phyloP scores from a whole-genome alignment of 176 grass and related monocot species.

The Aegilops tauschii region DNA sequence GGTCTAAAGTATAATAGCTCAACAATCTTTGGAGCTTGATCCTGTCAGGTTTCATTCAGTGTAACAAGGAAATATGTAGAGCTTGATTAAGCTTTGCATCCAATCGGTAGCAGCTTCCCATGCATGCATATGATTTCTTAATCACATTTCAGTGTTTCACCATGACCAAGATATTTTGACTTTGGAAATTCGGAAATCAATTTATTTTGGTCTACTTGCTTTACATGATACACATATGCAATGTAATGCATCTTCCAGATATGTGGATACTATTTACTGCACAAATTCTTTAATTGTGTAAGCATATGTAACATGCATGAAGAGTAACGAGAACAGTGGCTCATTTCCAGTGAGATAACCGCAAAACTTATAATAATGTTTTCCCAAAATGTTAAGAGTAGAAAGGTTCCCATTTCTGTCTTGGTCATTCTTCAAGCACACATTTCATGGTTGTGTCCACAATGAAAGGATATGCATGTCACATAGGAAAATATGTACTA shows the following conservation, averaged over 20 bases:
- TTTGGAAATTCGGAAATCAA: not conserved
- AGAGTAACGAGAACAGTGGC: not conserved
- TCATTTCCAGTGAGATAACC: slow-evolving; percentile 2
- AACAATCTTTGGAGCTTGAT: no score
- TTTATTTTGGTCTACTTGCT: not conserved
- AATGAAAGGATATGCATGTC: not conserved
- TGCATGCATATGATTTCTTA: not conserved
- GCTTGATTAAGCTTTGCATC: no score
- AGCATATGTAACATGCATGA: not conserved
- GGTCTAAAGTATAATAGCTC: no score
- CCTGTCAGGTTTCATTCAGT: no score
- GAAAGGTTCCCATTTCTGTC: not conserved
- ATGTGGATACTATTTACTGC: not conserved
- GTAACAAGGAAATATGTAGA: no score
- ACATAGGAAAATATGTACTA: not conserved
- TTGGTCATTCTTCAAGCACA: not conserved
- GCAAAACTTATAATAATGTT: not conserved
- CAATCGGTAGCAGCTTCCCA: not conserved
- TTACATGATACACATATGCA: not conserved
- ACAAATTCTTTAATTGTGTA: not conserved
- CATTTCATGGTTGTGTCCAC: not conserved
- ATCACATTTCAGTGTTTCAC: not conserved
- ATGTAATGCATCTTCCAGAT: not conserved
- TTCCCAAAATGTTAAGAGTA: not conserved
- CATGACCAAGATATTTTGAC: no score